A percentile compares a stretch with the other conserved stretches of the same genome.
These are phyloP conservation scores for Eucommia ulmoides DNA, from an alignment of 257 asterid species.

Conservation along the genomic window DNA sequence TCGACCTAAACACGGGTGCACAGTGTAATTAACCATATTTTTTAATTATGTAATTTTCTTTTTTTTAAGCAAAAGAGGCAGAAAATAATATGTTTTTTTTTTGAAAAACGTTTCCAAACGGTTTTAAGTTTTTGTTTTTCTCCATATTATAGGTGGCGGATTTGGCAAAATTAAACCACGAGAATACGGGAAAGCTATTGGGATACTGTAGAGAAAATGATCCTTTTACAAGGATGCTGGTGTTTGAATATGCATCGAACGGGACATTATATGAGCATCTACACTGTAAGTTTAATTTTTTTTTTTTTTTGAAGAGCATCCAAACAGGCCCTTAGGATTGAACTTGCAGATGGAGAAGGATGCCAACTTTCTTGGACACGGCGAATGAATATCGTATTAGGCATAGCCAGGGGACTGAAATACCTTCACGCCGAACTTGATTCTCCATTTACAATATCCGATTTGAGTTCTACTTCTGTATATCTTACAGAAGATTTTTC, in stretches of 20 bases:
- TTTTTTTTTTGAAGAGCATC: no score
- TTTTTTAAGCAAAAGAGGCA: no score
- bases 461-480: constrained; percentile 61
- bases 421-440: constrained; percentile 60
- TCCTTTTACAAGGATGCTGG: constrained; percentile 86
- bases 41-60: no score
- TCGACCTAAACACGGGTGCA: no score
- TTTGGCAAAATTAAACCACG: constrained; percentile 68
- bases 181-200: constrained; percentile 64
- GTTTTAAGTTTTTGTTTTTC: background rate
- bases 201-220: constrained; percentile 69
- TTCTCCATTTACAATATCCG: constrained; percentile 78
- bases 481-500: constrained; percentile 93
- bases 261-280: constrained; percentile 88
- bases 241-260: constrained; percentile 83
- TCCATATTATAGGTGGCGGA: constrained; percentile 63
- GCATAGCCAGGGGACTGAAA: constrained; percentile 67
- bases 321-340: no score
- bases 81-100: no score
- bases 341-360: constrained; percentile 59
- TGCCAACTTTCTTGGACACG: constrained; percentile 83
- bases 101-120: no score
- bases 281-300: constrained; percentile 40
- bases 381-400: constrained; percentile 64
- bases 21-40: no score